Base-by-base conservation (phyloP, 768 basidiomycete species). In the Mycena indigotica region DNA sequence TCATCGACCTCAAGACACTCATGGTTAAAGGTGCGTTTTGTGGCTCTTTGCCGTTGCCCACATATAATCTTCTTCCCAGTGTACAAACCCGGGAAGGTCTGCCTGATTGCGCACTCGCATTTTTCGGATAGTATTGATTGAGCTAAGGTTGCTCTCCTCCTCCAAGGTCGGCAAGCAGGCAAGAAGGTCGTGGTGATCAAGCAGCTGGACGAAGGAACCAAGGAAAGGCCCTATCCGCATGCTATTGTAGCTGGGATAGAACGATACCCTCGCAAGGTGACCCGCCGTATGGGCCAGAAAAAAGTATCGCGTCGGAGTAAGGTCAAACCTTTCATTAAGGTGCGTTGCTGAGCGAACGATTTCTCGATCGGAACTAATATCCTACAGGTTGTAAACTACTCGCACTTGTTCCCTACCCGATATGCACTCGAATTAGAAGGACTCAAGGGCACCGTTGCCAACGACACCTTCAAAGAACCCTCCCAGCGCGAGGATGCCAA, bases 311-410 rank as follows among this genome's bases (percentile, higher is more conserved):
- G 82, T 79, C 84, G 97, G 80, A 94, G 87, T 80, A 96, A 95
- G 79, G 89, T 99, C 77, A 99, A 99, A 85, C 97, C 97, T 66
- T 99, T 99, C 78, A 94, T 99, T 84, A 98, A 99, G 87, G 95
- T 94, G 67, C 66, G 83, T 75, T 2, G 12, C 10, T 8, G 30
- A 19, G 50, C 28, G 19, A 8, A 13, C 26, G 4, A 10, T 44
- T 23, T 6, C 50, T 24, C 28, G 10, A 40, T n/a, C 28, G 24
- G 57, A 19, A 38, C 26, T 44, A 24, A n/a, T 3, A 17, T 35
- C 17, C 32, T 17, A 4, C 50, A 96, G 95, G 81, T 88, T 57
- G 76, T 98, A 76, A 99, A 99, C 86, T 98, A 98, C 83, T 93
- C 94, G 57, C 97, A 99, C 78, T 83, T 99, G 62, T 96, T 98